Evolutionary conservation across 805 yeast genomes (phyloP), one percentile per base, ranked within the genome.

Genomic region (Candida pseudofarinosa): DNA sequence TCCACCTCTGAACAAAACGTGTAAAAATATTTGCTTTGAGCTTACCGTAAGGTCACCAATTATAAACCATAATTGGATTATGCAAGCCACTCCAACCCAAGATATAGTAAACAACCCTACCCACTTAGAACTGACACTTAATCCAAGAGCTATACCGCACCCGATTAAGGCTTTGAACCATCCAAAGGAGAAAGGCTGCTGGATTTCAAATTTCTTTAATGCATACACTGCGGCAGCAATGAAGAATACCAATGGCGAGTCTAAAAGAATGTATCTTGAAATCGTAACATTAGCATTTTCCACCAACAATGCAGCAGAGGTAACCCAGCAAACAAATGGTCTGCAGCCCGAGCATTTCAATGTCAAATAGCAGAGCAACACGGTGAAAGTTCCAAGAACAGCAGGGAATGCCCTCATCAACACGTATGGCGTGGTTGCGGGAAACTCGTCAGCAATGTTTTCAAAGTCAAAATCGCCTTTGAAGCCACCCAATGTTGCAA

Each of bases 101-200:
- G 84, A 84, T 44, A 86, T 59, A 15, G 95, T 86, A 66, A 85
- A 85, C 33, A 85, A 65, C 48, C 95, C 95, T 37, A 85, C 93
- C 93, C 93, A 85, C 63, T 86, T 86, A 26, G 90, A 79, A 18
- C 85, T 77, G 16, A 81, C 65, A 3, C 93, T 85, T 44, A 85
- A 68, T 41, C 93, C 95, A 44, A 85, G 65, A n/a, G 81, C 80
- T 41, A 82, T 59, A 51, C 85, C 86, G 35, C 87, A 73, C n/a
- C 81, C 72, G 20, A 80, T 19, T 51, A 86, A 63, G n/a, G 80
- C 64, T 55, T 74, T 80, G 57, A 61, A 79, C 79, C 90, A 82
- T 17, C 58, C 63, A 35, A 59, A 56, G 14, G 84, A 52, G 54
- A 79, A 77, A n/a, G 95, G 84, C 40, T 70, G 69, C 53, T 76